Base-by-base conservation (phyloP, 1,284 basidiomycete genomes). In the Leccinum cinnamomeum region DNA sequence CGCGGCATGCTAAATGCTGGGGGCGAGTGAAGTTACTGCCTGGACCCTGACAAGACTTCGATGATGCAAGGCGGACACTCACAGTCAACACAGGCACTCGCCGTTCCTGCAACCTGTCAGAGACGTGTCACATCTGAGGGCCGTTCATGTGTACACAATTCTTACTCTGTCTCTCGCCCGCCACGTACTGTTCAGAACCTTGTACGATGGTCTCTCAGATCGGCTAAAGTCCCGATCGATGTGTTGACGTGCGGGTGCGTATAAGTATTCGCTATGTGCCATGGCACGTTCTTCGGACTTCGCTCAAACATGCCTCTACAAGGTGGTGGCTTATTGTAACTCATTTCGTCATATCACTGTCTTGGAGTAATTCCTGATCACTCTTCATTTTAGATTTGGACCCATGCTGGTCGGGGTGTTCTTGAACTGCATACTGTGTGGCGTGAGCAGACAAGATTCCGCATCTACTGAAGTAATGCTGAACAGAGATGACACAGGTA, bases 381-480 rank as follows among this genome's bases (percentile, higher is more conserved):
- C 33, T 14, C 20, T 51, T 51, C 7, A 3, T 46, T 46, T n/a
- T 57, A 81, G 80, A 16, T 81, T 75, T 63, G 80, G 79, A 25
- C 80, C 79, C n/a, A 78, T 82, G 74, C 73, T 82, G 37, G 69
- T 82, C 58, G 80, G 81, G 2, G 74, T 76, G 12, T 79, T 77
- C 65, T 59, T 81, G 30, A 82, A 82, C 61, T 78, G 78, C 73
- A 78, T 82, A 60, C 69, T 83, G 11, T 82, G 79, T 60, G 81
- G 82, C 59, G 81, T 82, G 59, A 66, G 76, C 65, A 30, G 28
- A 25, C 64, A 25, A 11, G 11, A 25, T 20, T 30, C 28, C 20
- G 4, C 33, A 14, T 11, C 8, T 20, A 23, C 56, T 39, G 14
- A 25, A 58, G 33, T 53, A 16, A 6, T 18, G 39, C 55, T 65